Base-by-base conservation (phyloP, 139 green algal genomes). In the Picochlorum sp. region DNA sequence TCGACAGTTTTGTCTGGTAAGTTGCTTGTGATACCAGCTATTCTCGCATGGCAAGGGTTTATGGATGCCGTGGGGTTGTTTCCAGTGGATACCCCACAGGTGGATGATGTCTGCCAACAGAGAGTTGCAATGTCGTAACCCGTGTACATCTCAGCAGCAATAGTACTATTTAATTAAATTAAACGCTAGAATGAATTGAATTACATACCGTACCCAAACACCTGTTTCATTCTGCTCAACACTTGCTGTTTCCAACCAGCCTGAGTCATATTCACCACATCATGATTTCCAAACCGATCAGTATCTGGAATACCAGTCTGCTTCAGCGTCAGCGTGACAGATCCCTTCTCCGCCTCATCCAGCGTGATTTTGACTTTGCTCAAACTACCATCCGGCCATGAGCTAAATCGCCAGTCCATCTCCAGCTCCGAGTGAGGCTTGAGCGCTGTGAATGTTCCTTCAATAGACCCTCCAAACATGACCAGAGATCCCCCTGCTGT, bases 401-500 rank as follows among this genome's bases (percentile, higher is more conserved):
- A 91, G 66, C 71, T 92, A 72, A 95, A 95, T 6, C 85, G 72
- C 90, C 90, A 96, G 46, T 86, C 65, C 79, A 95, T 77, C 1
- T 73, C 71, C 11, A 96, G 59, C 18, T 64, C 66, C 45, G 72
- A 58, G 20, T 66, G 57, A 1, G 81, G 58, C 62, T 75, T 18
- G 52, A 96, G 64, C 76, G 90, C 70, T 3, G 61, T 62, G 64
- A 85, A 91, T 49, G 58, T 71, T 15, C 83, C 89, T 49, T 78
- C 34, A 56, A 91, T 73, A 23, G 58, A 76, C 24, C 83, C 83
- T 14, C 76, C 80, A 73, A 86, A 92, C 78, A 89, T 85, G 32
- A 44, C 73, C 51, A 92, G 85, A 6, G 21, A 20, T 9, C 86
- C 85, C 4, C 85, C 86, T 28, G 70, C 56, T 6, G 52, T 51